phyloP scores from a whole-genome alignment of 768 basidiomycete genomes.

The Amanita rimosa region DNA sequence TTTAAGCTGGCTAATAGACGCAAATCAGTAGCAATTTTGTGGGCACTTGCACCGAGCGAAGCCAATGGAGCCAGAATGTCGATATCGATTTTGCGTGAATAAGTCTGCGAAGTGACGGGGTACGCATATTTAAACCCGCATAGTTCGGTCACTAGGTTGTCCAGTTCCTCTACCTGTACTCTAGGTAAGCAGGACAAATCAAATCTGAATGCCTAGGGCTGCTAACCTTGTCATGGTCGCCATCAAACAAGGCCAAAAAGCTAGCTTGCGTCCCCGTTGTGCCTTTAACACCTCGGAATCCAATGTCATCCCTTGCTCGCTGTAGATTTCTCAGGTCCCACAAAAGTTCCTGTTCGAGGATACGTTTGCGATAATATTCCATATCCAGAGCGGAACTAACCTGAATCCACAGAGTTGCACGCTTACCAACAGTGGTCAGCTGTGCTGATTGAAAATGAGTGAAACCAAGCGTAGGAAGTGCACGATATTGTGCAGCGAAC shows the following conservation, averaged over 20 bases:
- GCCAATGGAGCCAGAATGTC: conserved; percentile 89
- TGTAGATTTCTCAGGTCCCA: conserved; percentile 95
- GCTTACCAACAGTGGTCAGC: conserved; percentile 95
- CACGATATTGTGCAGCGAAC: conserved; percentile 80
- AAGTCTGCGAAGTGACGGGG: conserved; percentile 97
- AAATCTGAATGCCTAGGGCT: not conserved
- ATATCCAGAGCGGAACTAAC: conserved; percentile 20
- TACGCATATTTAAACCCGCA: conserved; percentile 92
- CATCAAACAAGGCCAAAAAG: conserved; percentile 89
- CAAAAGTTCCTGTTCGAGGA: conserved; percentile 57
- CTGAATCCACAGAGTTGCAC: conserved; percentile 95
- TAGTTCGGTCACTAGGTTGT: conserved; percentile 80
- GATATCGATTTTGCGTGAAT: conserved; percentile 94
- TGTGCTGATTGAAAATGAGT: conserved; percentile 99
- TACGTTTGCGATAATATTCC: not conserved
- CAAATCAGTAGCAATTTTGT: conserved; percentile 96
- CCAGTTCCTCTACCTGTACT: conserved; percentile 73
- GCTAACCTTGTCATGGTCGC: conserved; percentile 80
- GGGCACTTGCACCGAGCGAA: conserved; percentile 87
- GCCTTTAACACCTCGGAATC: conserved; percentile 98
- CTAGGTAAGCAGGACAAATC: not conserved
- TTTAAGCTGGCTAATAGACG: conserved; percentile 91
- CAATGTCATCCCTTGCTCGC: conserved; percentile 82
- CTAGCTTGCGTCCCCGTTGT: conserved; percentile 98
- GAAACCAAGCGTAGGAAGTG: conserved; percentile 90